A percentile compares a stretch with the other conserved stretches of the same genome.
These are phyloP conservation scores for Moricandia arvensis DNA, from an alignment of 345 rosid species.

Conservation along the genomic window DNA sequence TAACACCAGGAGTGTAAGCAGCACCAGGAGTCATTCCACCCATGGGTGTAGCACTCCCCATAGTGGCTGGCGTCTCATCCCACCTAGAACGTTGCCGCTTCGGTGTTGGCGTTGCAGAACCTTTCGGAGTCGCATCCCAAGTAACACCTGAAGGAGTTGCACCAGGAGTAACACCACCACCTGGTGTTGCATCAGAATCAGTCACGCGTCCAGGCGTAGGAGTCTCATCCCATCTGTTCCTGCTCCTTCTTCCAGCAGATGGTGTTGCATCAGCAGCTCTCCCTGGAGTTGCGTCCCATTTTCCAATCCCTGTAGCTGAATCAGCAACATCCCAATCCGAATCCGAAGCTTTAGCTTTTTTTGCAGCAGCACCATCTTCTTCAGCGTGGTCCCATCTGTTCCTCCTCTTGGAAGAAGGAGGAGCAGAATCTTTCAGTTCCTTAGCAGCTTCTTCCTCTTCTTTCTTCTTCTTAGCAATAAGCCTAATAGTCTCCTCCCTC, in stretches of 20 bases:
- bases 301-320: slow-evolving; percentile 74
- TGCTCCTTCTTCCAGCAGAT: slow-evolving; percentile 66
- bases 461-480: slow-evolving; percentile 64
- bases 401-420: slow-evolving; percentile 63
- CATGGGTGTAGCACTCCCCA: slow-evolving; percentile 98
- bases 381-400: slow-evolving; percentile 89
- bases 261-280: slow-evolving; percentile 82
- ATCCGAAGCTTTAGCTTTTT: slow-evolving; percentile 58
- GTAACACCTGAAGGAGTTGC: slow-evolving; percentile 93
- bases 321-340: slow-evolving; percentile 99
- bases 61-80: slow-evolving; percentile 98
- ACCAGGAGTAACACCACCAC: slow-evolving; percentile 82
- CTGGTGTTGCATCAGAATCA: slow-evolving; percentile 91
- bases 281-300: slow-evolving; percentile 95
- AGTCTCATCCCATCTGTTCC: slow-evolving; percentile 98
- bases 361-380: slow-evolving; percentile 52
- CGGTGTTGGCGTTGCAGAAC: slow-evolving; percentile 85
- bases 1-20: slow-evolving; percentile 83
- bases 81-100: slow-evolving; percentile 94
- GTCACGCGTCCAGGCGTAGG: slow-evolving; percentile 90
- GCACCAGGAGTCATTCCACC: slow-evolving; percentile 82
- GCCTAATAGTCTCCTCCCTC: slow-evolving; percentile 57
- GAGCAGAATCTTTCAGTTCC: slow-evolving; percentile 42
- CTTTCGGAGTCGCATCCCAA: slow-evolving; percentile 94
- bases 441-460: slow-evolving; percentile 76